Base-by-base conservation (phyloP, 345 rosid genomes). In the Syzygium aromaticum region DNA sequence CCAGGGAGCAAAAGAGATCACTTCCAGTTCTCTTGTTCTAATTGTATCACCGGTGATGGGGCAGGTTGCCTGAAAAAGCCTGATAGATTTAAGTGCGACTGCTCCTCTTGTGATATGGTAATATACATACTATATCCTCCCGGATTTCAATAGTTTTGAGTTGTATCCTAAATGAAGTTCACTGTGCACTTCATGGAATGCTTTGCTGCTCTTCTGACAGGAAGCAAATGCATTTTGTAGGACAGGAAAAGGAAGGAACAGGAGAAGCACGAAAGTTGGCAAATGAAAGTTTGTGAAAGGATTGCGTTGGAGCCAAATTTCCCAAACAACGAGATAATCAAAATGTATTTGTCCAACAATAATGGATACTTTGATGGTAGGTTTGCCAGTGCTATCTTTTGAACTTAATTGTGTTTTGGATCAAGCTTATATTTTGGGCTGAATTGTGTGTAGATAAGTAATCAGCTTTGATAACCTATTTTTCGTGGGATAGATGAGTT, bases 1-100 rank as follows among this genome's bases (percentile, higher is more conserved):
- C 97, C 96, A 5, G 96, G 98, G 43, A 94, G 89, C 90, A 95
- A 94, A 90, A 94, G 86, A 90, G 90, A 86, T 51, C 99, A 98
- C 90, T 87, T 90, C 52, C 94, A 91, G 91, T 88, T 92, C 77
- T 93, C 93, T 85, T 98, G 99, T 86, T 91, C 93, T 89, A 88
- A 89, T 86, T 98, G 99, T 86, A 84, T 77, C 51, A 89, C 87
- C 54, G 86, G 63, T 88, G 83, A 86, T 53, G 89, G 86, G 52
- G 88, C 90, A 53, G 95, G 96, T 52, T 98, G 99, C 93, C 53
- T 84, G 40, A 90, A 90, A 89, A 98, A 93, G 90, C 89, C 94
- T 19, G 88, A 89, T 23, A 94, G 94, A 78, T 98, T 95, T 90
- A 93, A 86, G 89, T 96, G 99, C 85, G 89, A 90, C 84, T 98